A percentile compares a stretch with the other conserved stretches of the same genome.
These are phyloP conservation scores for Boletus semigastroideus DNA, from an alignment of 1,284 basidiomycete species.

Conservation along the genomic window DNA sequence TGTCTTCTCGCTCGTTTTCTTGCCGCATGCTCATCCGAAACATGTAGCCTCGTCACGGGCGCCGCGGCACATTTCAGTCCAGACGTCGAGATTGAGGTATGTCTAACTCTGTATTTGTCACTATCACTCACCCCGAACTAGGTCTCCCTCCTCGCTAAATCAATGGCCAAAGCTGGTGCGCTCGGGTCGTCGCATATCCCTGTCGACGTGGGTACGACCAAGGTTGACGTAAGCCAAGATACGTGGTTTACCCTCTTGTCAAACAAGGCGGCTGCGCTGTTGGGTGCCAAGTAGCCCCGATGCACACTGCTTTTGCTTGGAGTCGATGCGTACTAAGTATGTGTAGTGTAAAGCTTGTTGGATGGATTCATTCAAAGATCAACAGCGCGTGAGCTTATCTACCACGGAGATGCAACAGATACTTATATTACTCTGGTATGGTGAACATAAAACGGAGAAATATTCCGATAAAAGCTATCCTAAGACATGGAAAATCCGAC, in stretches of 20 bases:
- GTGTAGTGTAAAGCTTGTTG: no score
- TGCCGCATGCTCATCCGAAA: no score
- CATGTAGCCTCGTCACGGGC: slow-evolving; percentile 39
- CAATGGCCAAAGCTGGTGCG: slow-evolving; percentile 27
- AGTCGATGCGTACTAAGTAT: no score
- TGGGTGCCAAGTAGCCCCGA: slow-evolving; percentile 21
- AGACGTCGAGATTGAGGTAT: slow-evolving; percentile 46
- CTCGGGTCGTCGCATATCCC: slow-evolving; percentile 25
- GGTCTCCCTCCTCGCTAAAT: slow-evolving; percentile 20
- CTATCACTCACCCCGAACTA: no score
- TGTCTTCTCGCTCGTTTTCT: slow-evolving; percentile 23
- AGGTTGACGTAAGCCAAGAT: slow-evolving; percentile 17
- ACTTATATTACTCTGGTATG: no score
- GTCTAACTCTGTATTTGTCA: no score
- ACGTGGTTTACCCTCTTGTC: slow-evolving; percentile 23
- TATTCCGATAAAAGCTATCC: not conserved
- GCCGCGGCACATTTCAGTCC: slow-evolving; percentile 40
- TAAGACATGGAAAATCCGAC: not conserved
- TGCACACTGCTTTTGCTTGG: no score
- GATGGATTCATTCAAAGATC: no score
- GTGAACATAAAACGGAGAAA: no score
- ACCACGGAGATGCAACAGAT: no score
- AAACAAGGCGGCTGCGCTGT: slow-evolving; percentile 24
- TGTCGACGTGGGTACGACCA: slow-evolving; percentile 18
- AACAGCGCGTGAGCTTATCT: no score